Evolutionary conservation across 257 asterid species (phyloP).

Genomic region (Fraxinus excelsior): DNA sequence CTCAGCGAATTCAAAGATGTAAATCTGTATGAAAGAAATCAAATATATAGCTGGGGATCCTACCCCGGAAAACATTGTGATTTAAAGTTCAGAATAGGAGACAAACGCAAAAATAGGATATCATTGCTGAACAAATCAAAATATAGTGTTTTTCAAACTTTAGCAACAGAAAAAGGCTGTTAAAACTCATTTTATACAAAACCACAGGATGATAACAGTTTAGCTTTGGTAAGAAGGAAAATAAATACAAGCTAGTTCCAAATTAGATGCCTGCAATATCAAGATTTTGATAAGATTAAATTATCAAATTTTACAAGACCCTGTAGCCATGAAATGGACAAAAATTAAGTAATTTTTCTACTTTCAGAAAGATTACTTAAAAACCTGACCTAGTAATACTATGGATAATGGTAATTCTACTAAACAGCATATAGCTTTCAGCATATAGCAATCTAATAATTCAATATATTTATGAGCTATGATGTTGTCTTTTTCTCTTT

Average conservation of each 20-base stretch:
- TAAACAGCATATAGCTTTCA: not conserved
- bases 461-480: not conserved
- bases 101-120: not conserved
- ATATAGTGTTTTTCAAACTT: not conserved
- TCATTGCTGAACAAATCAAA: not conserved
- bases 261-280: not conserved
- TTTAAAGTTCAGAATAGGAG: not conserved
- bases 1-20: constrained; percentile 21
- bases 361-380: not conserved
- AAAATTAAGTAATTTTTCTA: not conserved
- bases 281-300: not conserved
- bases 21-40: not conserved
- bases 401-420: not conserved
- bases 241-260: not conserved
- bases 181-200: no score
- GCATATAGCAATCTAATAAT: not conserved
- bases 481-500: no score
- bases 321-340: no score
- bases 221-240: not conserved
- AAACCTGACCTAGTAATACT: not conserved
- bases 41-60: constrained; percentile 6
- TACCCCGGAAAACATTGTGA: not conserved
- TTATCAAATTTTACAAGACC: not conserved
- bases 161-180: no score
- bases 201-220: not conserved